Evolutionary conservation across 805 yeast genomes (phyloP).

Genomic region (Starmera caribaea): DNA sequence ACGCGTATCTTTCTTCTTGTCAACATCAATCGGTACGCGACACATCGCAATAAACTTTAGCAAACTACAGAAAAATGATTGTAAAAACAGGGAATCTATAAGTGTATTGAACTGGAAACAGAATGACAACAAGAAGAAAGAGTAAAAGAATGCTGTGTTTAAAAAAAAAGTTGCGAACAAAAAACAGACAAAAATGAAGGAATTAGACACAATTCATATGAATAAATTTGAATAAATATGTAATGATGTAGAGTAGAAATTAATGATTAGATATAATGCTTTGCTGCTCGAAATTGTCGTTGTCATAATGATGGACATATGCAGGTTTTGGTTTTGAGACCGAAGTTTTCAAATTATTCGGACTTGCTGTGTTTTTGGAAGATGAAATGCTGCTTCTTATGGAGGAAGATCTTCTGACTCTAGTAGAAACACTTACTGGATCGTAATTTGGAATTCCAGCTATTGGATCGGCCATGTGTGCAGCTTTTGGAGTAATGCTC

Average conservation of each 20-base stretch:
- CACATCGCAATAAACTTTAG: no score
- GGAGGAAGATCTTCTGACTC: constrained; percentile 4
- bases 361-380: background rate
- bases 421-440: constrained; percentile 6
- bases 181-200: background rate
- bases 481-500: constrained; percentile 31
- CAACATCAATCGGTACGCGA: no score
- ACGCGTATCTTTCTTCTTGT: no score
- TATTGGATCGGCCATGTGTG: constrained; percentile 31
- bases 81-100: no score
- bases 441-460: constrained; percentile 33
- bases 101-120: no score
- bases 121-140: no score
- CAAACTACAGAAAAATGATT: no score
- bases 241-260: background rate
- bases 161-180: no score
- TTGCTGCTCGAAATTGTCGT: constrained; percentile 9
- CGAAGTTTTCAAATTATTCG: no score
- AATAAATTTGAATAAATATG: background rate
- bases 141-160: no score
- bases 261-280: constrained; percentile 3
- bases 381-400: background rate
- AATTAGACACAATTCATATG: background rate
- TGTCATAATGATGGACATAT: constrained; percentile 3
- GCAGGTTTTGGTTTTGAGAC: background rate